Conservation (phyloP, 1,284 basidiomycete species). For the Ganoderma lucidum region DNA sequence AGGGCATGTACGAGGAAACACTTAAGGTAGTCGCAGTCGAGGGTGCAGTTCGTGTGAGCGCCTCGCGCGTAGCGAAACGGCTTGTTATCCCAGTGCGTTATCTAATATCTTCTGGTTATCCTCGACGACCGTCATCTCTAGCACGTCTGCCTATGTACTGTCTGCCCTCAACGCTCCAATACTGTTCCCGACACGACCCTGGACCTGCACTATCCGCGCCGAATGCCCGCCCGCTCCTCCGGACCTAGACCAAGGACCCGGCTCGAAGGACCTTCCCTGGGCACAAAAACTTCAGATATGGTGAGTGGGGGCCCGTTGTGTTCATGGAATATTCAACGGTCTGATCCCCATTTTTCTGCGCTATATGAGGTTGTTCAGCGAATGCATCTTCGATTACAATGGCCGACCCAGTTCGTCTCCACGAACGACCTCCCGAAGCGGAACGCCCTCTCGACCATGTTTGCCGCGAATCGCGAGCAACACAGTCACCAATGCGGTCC, state of each 20-base stretch:
- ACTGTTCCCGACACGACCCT: not conserved
- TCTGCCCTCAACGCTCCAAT: not conserved
- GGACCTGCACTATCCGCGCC: no score
- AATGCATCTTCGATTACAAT: slow-evolving; percentile 61
- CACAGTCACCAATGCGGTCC: slow-evolving; percentile 58
- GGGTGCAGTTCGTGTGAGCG: not conserved
- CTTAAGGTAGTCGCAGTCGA: no score
- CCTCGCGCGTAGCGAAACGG: not conserved
- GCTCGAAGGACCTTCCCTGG: not conserved
- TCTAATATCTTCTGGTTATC: no score
- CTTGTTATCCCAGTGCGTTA: no score
- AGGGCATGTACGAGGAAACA: slow-evolving; percentile 24
- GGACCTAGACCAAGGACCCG: not conserved
- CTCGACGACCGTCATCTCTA: not conserved
- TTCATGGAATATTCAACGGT: not conserved
- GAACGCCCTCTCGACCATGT: slow-evolving; percentile 68
- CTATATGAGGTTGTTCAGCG: slow-evolving; percentile 22
- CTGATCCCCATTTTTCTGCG: not conserved
- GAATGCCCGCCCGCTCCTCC: not conserved
- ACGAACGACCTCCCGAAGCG: slow-evolving; percentile 63
- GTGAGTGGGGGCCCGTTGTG: not conserved
- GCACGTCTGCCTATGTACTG: no score
- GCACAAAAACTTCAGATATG: not conserved
- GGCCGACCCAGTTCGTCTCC: slow-evolving; percentile 68
- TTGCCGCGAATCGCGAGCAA: slow-evolving; percentile 59